phyloP scores from a whole-genome alignment of 2,329 filamentous ascomycete genomes.

The Clarireedia monteithiana region DNA sequence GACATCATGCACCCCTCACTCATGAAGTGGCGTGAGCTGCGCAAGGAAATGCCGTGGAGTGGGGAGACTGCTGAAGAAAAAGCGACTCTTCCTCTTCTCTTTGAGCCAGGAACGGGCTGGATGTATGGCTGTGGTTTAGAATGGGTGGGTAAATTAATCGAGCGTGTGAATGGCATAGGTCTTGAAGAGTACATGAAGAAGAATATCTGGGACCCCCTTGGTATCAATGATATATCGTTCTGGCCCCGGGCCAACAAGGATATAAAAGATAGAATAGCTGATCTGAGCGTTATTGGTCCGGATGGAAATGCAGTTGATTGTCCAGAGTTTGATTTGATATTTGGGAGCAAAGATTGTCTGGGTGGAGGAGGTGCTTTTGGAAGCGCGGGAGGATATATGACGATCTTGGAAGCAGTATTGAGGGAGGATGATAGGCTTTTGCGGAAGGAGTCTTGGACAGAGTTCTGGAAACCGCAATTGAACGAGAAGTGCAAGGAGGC shows the following conservation, averaged over 20 bases:
- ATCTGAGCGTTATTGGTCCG: slow-evolving; percentile 14
- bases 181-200: slow-evolving; percentile 37
- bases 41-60: not conserved
- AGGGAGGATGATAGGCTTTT: slow-evolving; percentile 42
- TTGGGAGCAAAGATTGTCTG: slow-evolving; percentile 3
- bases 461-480: not conserved
- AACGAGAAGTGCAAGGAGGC: not conserved
- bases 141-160: slow-evolving; percentile 44
- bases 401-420: slow-evolving; percentile 39
- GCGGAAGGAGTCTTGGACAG: slow-evolving; percentile 10
- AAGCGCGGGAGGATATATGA: slow-evolving; percentile 34
- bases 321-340: slow-evolving; percentile 4
- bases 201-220: slow-evolving; percentile 33
- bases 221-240: slow-evolving; percentile 18
- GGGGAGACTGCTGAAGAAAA: not conserved
- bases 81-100: slow-evolving; percentile 41
- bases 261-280: slow-evolving; percentile 13
- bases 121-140: slow-evolving; percentile 48
- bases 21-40: not conserved
- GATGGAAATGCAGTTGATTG: slow-evolving; percentile 11
- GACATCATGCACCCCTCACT: not conserved
- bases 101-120: slow-evolving; percentile 55
- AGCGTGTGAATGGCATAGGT: slow-evolving; percentile 29
- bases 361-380: slow-evolving; percentile 33
- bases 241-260: slow-evolving; percentile 7